Evolutionary conservation across 106 monocot genomes (phyloP), one percentile per base, ranked within the genome.

Genomic region (Alisma plantagoaquatica): DNA sequence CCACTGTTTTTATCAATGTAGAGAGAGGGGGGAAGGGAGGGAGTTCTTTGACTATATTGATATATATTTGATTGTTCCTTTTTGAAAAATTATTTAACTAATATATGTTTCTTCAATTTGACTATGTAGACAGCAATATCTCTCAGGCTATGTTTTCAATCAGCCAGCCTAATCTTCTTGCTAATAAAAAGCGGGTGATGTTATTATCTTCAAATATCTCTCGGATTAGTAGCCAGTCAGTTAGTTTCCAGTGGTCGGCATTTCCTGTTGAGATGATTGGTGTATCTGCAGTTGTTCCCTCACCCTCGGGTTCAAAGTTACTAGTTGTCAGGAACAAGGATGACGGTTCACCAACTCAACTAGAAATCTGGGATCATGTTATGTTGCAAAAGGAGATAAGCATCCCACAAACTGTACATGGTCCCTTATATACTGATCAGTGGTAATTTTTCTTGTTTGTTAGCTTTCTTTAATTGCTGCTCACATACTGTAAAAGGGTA

Each of bases 191-290:
- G 60, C 75, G 66, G 55, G 85, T 63, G 24, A 18, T 62, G 50
- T 55, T 90, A 17, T 71, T 89, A 18, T 85, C 78, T 29, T 71
- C 96, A 62, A 68, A 82, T 61, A 79, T 98, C 52, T 76, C 69
- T 33, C 73, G 71, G 43, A 31, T 46, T n/a, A 35, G 11, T 41
- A 64, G 75, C 27, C 41, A 54, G 25, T 48, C 81, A 65, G 72
- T 79, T 33, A 61, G 67, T 18, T 98, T 90, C 54, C 55, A 79
- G 4, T 90, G 96, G 96, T 79, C 89, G 46, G 74, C 89, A 11
- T 98, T 98, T 79, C 96, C 96, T 20, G 53, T 79, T 53, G 89
- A 98, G 70, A 79, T 98, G 73, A 49, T 33, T 27, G 96, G 74
- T 23, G 79, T 78, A 35, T 82, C 89, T 5, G 50, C 78, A 28